phyloP scores from a whole-genome alignment of 257 asterid species.

The Dorcoceras hygrometricum region DNA sequence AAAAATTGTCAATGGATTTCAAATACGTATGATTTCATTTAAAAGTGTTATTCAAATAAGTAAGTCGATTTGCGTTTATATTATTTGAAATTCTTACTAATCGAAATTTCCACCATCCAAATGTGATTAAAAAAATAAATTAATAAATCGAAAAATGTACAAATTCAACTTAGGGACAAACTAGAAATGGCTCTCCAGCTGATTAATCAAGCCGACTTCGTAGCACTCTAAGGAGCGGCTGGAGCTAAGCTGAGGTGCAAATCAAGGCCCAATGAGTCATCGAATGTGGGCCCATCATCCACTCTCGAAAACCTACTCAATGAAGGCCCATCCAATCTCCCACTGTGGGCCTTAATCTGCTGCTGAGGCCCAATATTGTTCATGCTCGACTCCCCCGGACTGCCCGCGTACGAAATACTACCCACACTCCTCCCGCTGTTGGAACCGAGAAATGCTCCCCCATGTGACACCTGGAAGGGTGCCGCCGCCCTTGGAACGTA shows the following conservation, averaged over 20 bases:
- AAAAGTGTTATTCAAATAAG: too few species aligned
- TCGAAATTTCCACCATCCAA: neutral
- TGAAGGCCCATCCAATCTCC: constrained; percentile 64
- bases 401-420: constrained; percentile 40
- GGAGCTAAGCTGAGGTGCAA: constrained; percentile 92
- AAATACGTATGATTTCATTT: too few species aligned
- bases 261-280: constrained; percentile 78
- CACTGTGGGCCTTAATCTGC: constrained; percentile 53
- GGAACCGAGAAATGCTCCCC: constrained; percentile 54
- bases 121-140: constrained; percentile 29
- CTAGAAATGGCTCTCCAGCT: constrained; percentile 22
- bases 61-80: too few species aligned
- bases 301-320: constrained; percentile 60
- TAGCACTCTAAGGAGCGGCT: constrained; percentile 55
- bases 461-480: constrained; percentile 72
- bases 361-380: constrained; percentile 54
- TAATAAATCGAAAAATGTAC: constrained; percentile 51
- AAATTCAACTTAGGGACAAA: constrained; percentile 30
- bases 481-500: constrained; percentile 71
- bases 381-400: constrained; percentile 52
- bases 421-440: constrained; percentile 46
- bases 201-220: constrained; percentile 11
- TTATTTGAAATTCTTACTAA: neutral
- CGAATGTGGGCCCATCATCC: constrained; percentile 58
- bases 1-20: too few species aligned